phyloP scores from a whole-genome alignment of 2,329 filamentous ascomycete genomes.

The Colletotrichum lupini region DNA sequence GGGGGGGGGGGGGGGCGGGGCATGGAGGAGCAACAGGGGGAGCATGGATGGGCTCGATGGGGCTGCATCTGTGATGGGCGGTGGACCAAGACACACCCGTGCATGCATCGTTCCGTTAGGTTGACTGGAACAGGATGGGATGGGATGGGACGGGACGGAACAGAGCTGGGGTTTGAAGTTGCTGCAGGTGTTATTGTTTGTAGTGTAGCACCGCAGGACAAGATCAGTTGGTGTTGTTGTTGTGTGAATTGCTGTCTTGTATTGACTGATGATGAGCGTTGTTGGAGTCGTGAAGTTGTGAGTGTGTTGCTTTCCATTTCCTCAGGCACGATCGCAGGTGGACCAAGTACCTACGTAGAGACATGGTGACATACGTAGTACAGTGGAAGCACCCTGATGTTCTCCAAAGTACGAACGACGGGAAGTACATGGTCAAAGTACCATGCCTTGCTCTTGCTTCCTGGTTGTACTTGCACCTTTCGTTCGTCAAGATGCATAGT shows the following conservation, averaged over 20 bases:
- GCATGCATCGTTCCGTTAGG: background rate
- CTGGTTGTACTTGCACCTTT: background rate
- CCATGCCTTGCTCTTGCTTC: background rate
- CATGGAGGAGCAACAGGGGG: background rate
- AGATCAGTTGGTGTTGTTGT: no score
- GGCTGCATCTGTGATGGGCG: background rate
- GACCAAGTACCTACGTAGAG: no score
- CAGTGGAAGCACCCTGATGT: background rate
- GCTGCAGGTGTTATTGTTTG: background rate
- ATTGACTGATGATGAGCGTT: background rate
- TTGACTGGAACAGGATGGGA: background rate
- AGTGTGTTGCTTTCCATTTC: background rate
- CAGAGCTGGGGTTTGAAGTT: background rate
- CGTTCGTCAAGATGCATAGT: slow-evolving; percentile 1
- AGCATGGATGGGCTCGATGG: background rate
- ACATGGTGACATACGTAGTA: background rate
- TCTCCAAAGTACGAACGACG: background rate
- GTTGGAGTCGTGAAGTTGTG: background rate
- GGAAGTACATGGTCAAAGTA: background rate
- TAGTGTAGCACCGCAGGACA: no score
- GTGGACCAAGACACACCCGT: background rate
- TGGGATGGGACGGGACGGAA: slow-evolving; percentile 13
- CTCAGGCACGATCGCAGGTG: background rate
- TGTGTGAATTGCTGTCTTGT: no score
- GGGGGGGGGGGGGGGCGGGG: no score